These are phyloP conservation scores for Tanacetum coccineum DNA, from an alignment of 129 eudicot genomes.

Conservation along the genomic window DNA sequence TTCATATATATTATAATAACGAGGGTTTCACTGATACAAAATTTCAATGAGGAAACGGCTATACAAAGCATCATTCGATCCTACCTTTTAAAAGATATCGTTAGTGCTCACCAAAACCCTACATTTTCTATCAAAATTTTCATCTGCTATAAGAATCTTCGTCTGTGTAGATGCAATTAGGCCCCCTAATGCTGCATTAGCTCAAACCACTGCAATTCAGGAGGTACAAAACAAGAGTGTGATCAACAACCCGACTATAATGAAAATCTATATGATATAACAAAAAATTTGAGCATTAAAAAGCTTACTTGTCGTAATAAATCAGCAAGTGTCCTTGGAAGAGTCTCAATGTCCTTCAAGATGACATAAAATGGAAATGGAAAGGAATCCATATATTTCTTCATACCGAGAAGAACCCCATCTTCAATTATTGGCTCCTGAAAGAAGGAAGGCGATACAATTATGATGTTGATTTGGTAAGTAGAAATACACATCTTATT, in stretches of 20 bases:
- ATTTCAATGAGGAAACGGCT: no score
- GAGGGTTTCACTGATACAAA: background rate
- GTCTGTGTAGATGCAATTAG: conserved; percentile 10
- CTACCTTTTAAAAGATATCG: background rate
- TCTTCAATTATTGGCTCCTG: no score
- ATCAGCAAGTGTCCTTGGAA: conserved; percentile 95
- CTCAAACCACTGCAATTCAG: conserved; percentile 78
- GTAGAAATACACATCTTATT: no score
- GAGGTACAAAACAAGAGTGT: background rate
- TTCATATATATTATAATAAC: background rate
- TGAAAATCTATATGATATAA: background rate
- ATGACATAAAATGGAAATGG: conserved; percentile 90
- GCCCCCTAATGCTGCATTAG: conserved; percentile 72
- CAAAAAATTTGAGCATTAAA: background rate
- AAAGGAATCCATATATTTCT: conserved; percentile 78
- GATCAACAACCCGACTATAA: background rate
- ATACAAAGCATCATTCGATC: background rate
- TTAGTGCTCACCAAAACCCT: conserved; percentile 10
- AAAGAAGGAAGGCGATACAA: no score
- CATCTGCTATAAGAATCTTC: no score
- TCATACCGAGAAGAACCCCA: no score
- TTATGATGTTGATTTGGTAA: no score
- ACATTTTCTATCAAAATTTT: conserved; percentile 10
- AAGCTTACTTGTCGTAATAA: conserved; percentile 79
- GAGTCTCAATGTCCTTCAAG: conserved; percentile 75